phyloP scores from a whole-genome alignment of 2,329 filamentous ascomycete genomes.

The Cordyceps farinosa region DNA sequence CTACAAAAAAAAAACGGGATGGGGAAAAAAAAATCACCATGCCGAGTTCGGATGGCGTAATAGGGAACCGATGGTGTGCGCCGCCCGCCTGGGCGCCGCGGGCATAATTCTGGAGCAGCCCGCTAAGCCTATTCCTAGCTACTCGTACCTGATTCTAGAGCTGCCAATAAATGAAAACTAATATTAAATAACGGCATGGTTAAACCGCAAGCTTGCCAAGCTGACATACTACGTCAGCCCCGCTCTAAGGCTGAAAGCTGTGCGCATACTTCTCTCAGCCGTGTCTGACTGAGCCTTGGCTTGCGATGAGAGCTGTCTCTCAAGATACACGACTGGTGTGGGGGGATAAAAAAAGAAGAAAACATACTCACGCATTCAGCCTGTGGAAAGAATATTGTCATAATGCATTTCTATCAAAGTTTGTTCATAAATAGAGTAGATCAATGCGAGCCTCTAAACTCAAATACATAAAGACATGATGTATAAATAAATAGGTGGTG shows the following conservation, averaged over 20 bases:
- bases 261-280: neutral
- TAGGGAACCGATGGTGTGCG: neutral
- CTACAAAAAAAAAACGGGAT: neutral
- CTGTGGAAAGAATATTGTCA: neutral
- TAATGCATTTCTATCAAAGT: neutral
- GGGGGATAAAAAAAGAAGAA: too few species aligned
- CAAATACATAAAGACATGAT: neutral
- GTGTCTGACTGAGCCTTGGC: neutral
- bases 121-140: neutral
- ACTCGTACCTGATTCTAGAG: neutral
- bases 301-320: neutral
- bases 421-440: neutral
- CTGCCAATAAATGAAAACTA: too few species aligned
- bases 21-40: conserved; percentile 12
- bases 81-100: neutral
- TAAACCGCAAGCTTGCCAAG: too few species aligned
- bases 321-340: too few species aligned
- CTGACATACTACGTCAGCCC: too few species aligned
- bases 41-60: conserved; percentile 17
- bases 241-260: neutral
- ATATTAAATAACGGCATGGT: too few species aligned
- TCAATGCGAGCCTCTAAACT: neutral
- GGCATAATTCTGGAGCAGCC: neutral
- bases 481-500: too few species aligned
- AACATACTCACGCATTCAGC: neutral